These are phyloP conservation scores for Starmerella sp. DNA, from an alignment of 805 yeast genomes.

Conservation along the genomic window DNA sequence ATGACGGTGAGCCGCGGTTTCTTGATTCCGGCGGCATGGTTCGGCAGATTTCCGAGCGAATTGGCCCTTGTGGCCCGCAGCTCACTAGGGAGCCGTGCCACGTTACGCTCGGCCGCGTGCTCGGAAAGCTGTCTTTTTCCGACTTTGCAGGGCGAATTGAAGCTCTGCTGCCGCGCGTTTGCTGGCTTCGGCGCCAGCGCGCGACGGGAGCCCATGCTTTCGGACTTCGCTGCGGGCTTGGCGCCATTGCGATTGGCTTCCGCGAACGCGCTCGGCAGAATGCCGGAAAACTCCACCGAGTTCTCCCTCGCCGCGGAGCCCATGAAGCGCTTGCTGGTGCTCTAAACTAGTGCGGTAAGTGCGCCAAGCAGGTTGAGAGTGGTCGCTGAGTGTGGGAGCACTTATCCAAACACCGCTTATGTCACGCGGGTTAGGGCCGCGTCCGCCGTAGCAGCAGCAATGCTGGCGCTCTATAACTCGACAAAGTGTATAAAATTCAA, in stretches of 20 bases:
- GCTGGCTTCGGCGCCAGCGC: slow-evolving; percentile 11
- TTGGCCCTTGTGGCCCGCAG: background rate
- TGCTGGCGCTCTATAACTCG: too few species aligned
- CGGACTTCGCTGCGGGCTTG: background rate
- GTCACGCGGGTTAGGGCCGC: too few species aligned
- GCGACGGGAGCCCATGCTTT: background rate
- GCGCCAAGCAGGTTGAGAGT: too few species aligned
- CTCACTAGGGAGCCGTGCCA: background rate
- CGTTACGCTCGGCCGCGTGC: background rate
- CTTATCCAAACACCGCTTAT: too few species aligned
- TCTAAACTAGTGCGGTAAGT: background rate
- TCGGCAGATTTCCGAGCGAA: background rate
- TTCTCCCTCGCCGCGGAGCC: slow-evolving; percentile 12
- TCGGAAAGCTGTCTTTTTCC: background rate
- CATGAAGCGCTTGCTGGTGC: background rate
- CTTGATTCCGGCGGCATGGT: background rate
- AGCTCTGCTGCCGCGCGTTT: background rate
- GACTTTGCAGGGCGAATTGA: background rate
- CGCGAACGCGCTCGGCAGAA: background rate
- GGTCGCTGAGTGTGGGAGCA: too few species aligned
- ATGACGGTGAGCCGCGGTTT: background rate
- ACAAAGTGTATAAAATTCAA: too few species aligned
- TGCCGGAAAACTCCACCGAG: slow-evolving; percentile 2
- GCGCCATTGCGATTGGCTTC: background rate
- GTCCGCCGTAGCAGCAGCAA: too few species aligned